Base-by-base conservation (phyloP, 441 rosid species). In the Gossypium gossypioides region DNA sequence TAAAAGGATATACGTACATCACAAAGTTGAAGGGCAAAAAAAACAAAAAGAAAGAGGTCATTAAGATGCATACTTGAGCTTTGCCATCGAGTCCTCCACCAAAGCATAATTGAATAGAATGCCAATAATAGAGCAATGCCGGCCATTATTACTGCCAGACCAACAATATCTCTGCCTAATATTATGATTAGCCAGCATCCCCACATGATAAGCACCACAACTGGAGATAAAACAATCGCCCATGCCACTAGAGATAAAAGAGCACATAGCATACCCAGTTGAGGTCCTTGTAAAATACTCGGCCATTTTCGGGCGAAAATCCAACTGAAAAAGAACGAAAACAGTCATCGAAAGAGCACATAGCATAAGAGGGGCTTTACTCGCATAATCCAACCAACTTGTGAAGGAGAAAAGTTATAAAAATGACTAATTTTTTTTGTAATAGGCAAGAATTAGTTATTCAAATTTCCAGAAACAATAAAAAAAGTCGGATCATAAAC, bases 71-170 rank as follows among this genome's bases (percentile, higher is more conserved):
- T 93, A 96, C 98, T 90, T 83, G 99, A 93, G 82, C 98, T 93
- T 88, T 96, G 98, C 99, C 99, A 93, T 75, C 84, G 91, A 6
- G 97, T 93, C 87, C 97, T 90, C 98, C 95, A 96, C 98, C 99
- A 91, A 73, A 93, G 96, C 97, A 96, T 91, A 86, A 96, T 89
- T 75, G 99, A 90, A 81, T 96, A 93, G 85, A 93, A 96, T 55
- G 99, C 97, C 86, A 96, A 77, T 21, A 93, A 76, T 79, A 96
- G 98, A 72, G 98, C 99, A 72, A 90, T 89, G 65, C 98, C 99
- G 71, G 97, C 98, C 97, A 96, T 91, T 80, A 91, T 88, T 48
- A 93, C 87, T 58, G 98, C 98, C 81, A 96, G 87, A 59, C 99
- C 99, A 85, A 96, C 82, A 71, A 96, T 90, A 81, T 90, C 90